Evolutionary conservation across 192 early-diverging fungal species (phyloP), one percentile per base, ranked within the genome.

Genomic region (Coemansia sp.): DNA sequence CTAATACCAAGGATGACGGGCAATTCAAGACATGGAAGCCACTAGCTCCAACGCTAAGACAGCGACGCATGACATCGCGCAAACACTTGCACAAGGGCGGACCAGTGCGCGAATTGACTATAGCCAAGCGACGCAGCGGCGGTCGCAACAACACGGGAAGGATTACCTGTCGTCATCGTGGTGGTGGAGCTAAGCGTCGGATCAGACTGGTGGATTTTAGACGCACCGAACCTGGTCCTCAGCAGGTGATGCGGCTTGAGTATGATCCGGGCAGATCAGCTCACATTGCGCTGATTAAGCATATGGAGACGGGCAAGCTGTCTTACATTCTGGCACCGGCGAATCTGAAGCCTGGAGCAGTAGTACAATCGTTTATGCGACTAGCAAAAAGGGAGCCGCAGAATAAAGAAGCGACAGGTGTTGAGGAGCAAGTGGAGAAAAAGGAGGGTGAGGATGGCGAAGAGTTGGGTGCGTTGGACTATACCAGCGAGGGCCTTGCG

Each of bases 11-110:
- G 21, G 67, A 76, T 59, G 84, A 85, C 39, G 88, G 84, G 20
- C 88, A 90, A 67, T 96, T 96, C 88, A 98, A 96, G 84, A 89
- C 93, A 11, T 94, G 94, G 82, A 98, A 92, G 76, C 88, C 92
- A 0, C 86, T 93, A 5, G 88, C 94, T 6, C 92, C 92, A 21
- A 94, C 95, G 64, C 86, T 88, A 22, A 87, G 93, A 56, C 90
- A 95, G 87, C 83, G 93, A 6, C 88, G 90, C 31, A 88, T 95
- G 80, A 86, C 89, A 2, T 89, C 93, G 46, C 89, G 90, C 63
- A 91, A 94, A 65, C 89, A 96, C 70, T 86, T 96, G 53, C 90
- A 89, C 83, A 91, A 95, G 77, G 95, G 95, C 55, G 87, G 87
- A 42, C 89, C 92, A 20, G 74, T 95, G n/a, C 84, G 88, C 46